Conservation (phyloP, 495 filamentous ascomycete genomes). For the Hyaloscypha variabilis region DNA sequence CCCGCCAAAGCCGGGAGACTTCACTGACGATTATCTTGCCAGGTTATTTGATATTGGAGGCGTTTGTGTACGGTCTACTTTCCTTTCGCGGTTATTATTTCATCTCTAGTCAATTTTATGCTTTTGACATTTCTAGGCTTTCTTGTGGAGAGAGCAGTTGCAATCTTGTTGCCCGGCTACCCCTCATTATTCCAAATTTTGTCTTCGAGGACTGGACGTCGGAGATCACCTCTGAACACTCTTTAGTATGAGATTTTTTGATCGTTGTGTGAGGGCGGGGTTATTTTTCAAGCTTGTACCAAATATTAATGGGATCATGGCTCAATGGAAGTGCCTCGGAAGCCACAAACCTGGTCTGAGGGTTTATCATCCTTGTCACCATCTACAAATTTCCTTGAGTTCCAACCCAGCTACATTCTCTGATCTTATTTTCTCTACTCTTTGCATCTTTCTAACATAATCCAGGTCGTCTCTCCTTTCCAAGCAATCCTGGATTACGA, state of each 20-base stretch:
- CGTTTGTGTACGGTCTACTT: slow-evolving; percentile 77
- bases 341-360: too few species aligned
- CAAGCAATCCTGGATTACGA: slow-evolving; percentile 93
- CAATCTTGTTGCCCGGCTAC: neutral
- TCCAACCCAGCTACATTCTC: neutral
- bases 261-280: too few species aligned
- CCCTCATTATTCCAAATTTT: neutral
- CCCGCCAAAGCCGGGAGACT: neutral
- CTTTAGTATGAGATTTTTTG: too few species aligned
- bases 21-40: neutral
- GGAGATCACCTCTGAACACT: too few species aligned
- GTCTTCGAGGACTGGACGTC: too few species aligned
- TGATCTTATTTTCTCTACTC: neutral
- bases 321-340: too few species aligned
- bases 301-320: too few species aligned
- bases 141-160: neutral
- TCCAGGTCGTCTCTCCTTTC: slow-evolving; percentile 85
- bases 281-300: too few species aligned
- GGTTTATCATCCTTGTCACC: too few species aligned
- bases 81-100: neutral
- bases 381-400: neutral
- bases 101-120: neutral
- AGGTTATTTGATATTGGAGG: slow-evolving; percentile 92
- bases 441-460: neutral
- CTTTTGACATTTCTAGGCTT: neutral